A percentile compares a stretch with the other conserved stretches of the same genome.
Evolutionary conservation across 2,329 filamentous ascomycete genomes (phyloP).

Genomic region (Ophiocordyceps camponoti-saundersi): DNA sequence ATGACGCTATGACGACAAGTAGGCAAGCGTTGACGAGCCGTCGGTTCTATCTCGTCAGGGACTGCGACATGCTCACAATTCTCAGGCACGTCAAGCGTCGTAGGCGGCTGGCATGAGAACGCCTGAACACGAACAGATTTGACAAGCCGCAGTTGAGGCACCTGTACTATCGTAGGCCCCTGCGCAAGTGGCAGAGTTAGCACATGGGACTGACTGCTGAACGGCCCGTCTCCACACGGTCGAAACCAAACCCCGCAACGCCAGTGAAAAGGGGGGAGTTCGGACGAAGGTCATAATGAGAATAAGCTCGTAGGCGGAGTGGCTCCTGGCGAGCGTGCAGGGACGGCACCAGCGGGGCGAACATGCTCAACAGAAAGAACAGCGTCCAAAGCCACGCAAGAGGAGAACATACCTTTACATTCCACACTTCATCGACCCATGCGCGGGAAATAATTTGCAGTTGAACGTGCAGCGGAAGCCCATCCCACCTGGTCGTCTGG

Average conservation of each 20-base stretch:
- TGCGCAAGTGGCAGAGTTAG: neutral
- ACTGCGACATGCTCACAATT: neutral
- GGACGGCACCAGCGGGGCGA: too few relatives aligned
- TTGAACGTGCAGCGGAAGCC: slow-evolving; percentile 14
- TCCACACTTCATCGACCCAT: slow-evolving; percentile 16
- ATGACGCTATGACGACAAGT: neutral
- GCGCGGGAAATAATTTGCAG: slow-evolving; percentile 21
- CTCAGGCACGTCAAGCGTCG: neutral
- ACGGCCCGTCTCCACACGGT: neutral
- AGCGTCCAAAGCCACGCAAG: neutral
- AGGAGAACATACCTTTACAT: slow-evolving; percentile 2
- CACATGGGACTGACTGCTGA: neutral
- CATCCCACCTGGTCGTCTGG: slow-evolving; percentile 10
- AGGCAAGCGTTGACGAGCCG: slow-evolving; percentile 3
- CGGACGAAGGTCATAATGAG: neutral
- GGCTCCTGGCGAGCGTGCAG: neutral
- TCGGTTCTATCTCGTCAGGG: neutral
- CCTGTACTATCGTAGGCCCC: neutral
- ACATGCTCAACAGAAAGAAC: neutral
- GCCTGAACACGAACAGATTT: neutral
- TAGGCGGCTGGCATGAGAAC: slow-evolving; percentile 1
- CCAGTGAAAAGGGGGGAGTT: neutral
- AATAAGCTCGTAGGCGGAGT: neutral
- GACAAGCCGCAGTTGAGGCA: neutral
- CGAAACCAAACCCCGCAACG: neutral